Conservation (phyloP, 768 basidiomycete genomes). For the Mycena chlorophos region DNA sequence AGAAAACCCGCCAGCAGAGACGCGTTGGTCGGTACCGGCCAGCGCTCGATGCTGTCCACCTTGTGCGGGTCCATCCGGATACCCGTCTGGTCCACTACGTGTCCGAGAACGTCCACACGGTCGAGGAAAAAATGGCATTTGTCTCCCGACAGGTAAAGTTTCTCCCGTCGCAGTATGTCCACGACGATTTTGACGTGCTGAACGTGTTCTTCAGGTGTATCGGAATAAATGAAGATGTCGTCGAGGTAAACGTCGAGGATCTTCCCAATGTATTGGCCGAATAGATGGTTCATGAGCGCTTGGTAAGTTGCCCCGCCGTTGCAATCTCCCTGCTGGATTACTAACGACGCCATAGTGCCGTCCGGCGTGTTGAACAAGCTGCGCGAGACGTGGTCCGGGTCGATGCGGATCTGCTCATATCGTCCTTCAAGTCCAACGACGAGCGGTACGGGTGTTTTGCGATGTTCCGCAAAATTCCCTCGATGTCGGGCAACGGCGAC, state of each 20-base stretch:
- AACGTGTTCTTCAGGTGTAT: conserved; percentile 36
- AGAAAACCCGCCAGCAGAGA: conserved; percentile 38
- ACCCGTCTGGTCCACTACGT: conserved; percentile 34
- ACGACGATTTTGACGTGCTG: conserved; percentile 33
- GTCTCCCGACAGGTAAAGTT: conserved; percentile 34
- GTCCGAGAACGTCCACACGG: conserved; percentile 32
- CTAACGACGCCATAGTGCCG: conserved; percentile 42
- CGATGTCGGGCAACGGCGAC: conserved; percentile 11
- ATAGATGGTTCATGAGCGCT: conserved; percentile 42
- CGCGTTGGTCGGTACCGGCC: conserved; percentile 35
- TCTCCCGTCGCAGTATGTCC: conserved; percentile 31
- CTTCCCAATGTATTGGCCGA: conserved; percentile 32
- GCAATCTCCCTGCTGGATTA: conserved; percentile 31
- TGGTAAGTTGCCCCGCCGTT: conserved; percentile 40
- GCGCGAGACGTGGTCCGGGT: conserved; percentile 27
- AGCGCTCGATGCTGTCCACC: conserved; percentile 36
- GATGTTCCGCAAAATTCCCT: conserved; percentile 15
- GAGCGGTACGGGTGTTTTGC: conserved; percentile 22
- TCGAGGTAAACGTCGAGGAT: conserved; percentile 32
- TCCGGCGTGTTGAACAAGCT: conserved; percentile 36
- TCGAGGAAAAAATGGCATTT: conserved; percentile 36
- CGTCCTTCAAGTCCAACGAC: conserved; percentile 35
- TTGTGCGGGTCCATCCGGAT: conserved; percentile 48
- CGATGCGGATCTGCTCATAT: conserved; percentile 44
- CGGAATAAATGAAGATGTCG: conserved; percentile 43